phyloP scores from a whole-genome alignment of 169 alveolate species.

The Eimeria necatrix region DNA sequence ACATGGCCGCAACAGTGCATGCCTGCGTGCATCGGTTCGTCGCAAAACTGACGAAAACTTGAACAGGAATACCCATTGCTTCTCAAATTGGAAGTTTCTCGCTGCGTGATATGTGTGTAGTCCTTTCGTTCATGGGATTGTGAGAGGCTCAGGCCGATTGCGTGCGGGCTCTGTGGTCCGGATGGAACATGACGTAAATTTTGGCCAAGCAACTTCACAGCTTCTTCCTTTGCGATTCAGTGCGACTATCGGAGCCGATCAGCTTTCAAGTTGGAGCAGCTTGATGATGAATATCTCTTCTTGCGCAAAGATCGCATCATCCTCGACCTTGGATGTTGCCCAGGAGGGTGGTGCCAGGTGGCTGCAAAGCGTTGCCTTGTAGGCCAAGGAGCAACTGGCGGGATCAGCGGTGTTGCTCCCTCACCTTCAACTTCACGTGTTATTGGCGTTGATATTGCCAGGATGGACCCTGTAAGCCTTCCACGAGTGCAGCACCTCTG shows the following conservation, averaged over 20 bases:
- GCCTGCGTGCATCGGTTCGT: too few species aligned
- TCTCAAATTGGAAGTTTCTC: too few species aligned
- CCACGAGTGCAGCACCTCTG: background rate
- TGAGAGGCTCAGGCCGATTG: too few species aligned
- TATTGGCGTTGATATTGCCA: slow-evolving; percentile 74
- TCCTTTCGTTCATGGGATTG: too few species aligned
- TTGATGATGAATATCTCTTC: slow-evolving; percentile 80
- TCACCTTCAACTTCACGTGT: slow-evolving; percentile 50
- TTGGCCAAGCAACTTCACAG: too few species aligned
- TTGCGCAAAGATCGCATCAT: slow-evolving; percentile 76
- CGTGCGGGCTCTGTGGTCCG: too few species aligned
- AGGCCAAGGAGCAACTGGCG: slow-evolving; percentile 17
- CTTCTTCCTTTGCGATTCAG: slow-evolving; percentile 35
- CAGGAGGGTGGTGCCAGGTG: slow-evolving; percentile 85
- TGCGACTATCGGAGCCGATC: slow-evolving; percentile 82
- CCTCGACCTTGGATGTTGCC: slow-evolving; percentile 84
- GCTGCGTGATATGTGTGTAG: too few species aligned
- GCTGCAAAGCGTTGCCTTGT: slow-evolving; percentile 80
- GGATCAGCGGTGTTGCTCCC: background rate
- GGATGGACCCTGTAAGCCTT: slow-evolving; percentile 75
- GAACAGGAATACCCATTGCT: too few species aligned
- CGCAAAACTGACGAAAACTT: too few species aligned
- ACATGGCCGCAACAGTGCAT: too few species aligned
- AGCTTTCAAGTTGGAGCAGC: slow-evolving; percentile 83
- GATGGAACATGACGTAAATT: too few species aligned